A percentile compares a stretch with the other conserved stretches of the same genome.
These are phyloP conservation scores for Corymbia calophylla DNA, from an alignment of 441 rosid species.

Conservation along the genomic window DNA sequence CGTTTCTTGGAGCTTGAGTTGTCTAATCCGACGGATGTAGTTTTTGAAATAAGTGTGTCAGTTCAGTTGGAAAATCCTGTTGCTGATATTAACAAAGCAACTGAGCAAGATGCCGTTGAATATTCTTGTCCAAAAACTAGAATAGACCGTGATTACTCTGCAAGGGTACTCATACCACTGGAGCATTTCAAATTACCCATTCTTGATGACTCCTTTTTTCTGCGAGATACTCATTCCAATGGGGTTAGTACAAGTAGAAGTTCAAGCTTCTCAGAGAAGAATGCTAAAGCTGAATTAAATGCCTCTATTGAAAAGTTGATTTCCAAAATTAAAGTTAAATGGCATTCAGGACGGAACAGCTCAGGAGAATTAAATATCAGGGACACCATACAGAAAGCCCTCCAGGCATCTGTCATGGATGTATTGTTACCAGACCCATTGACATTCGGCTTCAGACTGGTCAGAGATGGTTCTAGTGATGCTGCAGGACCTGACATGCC, in stretches of 20 bases:
- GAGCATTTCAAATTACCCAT: constrained; percentile 93
- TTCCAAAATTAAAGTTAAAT: constrained; percentile 88
- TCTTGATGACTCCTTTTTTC: constrained; percentile 83
- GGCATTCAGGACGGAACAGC: constrained; percentile 97
- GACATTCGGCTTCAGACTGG: constrained; percentile 83
- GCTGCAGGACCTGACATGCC: constrained; percentile 7
- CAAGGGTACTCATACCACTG: constrained; percentile 88
- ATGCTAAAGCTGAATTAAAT: constrained; percentile 76
- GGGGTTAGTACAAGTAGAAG: constrained; percentile 28
- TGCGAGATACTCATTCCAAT: constrained; percentile 56
- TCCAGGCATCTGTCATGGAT: constrained; percentile 90
- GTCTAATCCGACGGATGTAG: constrained; percentile 90
- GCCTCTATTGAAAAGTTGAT: constrained; percentile 78
- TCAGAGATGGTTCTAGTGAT: constrained; percentile 24
- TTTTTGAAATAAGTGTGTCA: constrained; percentile 78
- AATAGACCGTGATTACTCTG: constrained; percentile 86
- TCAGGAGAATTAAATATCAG: constrained; percentile 84
- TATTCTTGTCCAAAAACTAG: constrained; percentile 78
- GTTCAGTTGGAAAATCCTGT: constrained; percentile 62
- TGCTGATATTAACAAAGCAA: constrained; percentile 37
- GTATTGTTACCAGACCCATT: constrained; percentile 94
- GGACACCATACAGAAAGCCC: constrained; percentile 85
- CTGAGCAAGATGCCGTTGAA: constrained; percentile 49
- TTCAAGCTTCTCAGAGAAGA: constrained; percentile 79
- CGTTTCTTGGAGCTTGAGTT: constrained; percentile 93